These are phyloP conservation scores for Spirogloea muscicola DNA, from an alignment of 139 green algal species.

Conservation along the genomic window DNA sequence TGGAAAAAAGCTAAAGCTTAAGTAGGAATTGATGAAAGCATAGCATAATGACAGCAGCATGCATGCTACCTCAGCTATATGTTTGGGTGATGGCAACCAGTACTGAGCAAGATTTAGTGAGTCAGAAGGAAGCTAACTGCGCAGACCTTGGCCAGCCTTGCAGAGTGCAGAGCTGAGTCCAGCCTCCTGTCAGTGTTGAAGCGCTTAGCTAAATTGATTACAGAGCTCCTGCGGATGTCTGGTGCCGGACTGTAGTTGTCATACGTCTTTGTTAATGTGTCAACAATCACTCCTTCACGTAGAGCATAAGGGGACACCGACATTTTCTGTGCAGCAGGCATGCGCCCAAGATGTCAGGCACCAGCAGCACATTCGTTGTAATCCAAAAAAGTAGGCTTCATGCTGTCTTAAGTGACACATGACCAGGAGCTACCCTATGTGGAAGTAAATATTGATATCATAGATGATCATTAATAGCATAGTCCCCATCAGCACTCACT, in stretches of 20 bases:
- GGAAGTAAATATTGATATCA: too few relatives aligned
- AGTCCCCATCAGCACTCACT: too few relatives aligned
- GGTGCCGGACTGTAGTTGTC: conserved; percentile 10
- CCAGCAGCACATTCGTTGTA: background rate
- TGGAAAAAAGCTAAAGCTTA: background rate
- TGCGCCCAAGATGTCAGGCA: too few relatives aligned
- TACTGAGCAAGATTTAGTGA: background rate
- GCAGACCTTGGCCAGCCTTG: conserved; percentile 33
- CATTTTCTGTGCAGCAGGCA: conserved; percentile 45
- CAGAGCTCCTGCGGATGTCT: conserved; percentile 28
- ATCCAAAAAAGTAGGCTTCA: too few relatives aligned
- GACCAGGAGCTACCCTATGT: too few relatives aligned
- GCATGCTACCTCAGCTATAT: background rate
- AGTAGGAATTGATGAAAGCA: background rate
- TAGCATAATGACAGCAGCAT: background rate
- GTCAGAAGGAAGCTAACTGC: background rate
- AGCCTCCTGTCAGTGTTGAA: conserved; percentile 45
- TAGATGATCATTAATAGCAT: too few relatives aligned
- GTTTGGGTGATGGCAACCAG: background rate
- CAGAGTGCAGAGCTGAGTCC: conserved; percentile 30
- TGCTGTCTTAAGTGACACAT: too few relatives aligned
- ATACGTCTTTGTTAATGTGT: conserved; percentile 17
- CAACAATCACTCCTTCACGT: conserved; percentile 49
- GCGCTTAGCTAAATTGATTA: conserved; percentile 40
- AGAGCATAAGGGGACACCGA: conserved; percentile 46